Evolutionary conservation across 2,329 filamentous ascomycete genomes (phyloP).

Genomic region (Fusarium dlaminii): DNA sequence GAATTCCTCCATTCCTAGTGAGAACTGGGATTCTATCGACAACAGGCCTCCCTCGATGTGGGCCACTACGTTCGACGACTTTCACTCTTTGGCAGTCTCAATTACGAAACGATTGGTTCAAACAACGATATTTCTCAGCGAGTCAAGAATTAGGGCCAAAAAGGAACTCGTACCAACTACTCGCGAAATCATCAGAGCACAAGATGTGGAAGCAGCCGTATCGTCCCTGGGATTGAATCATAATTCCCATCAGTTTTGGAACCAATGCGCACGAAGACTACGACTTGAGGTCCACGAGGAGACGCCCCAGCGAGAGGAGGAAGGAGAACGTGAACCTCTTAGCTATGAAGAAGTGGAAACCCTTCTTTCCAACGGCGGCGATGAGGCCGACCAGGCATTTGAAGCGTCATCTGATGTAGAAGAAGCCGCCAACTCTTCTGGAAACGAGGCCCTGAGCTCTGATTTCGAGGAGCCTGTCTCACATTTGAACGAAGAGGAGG

Average conservation of each 20-base stretch:
- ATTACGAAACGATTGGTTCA: slow-evolving; percentile 77
- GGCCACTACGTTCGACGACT: slow-evolving; percentile 78
- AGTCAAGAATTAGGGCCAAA: slow-evolving; percentile 70
- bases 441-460: slow-evolving; percentile 22
- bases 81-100: slow-evolving; percentile 73
- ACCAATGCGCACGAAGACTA: slow-evolving; percentile 58
- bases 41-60: slow-evolving; percentile 75
- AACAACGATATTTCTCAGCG: slow-evolving; percentile 74
- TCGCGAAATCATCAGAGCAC: slow-evolving; percentile 48
- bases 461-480: slow-evolving; percentile 21
- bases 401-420: background rate
- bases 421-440: background rate
- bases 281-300: slow-evolving; percentile 58
- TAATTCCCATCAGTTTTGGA: slow-evolving; percentile 57
- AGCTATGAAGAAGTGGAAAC: slow-evolving; percentile 33
- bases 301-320: slow-evolving; percentile 34
- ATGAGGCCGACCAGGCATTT: slow-evolving; percentile 4
- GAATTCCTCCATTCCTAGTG: slow-evolving; percentile 70
- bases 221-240: slow-evolving; percentile 56
- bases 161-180: slow-evolving; percentile 43
- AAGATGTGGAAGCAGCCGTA: slow-evolving; percentile 61
- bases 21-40: slow-evolving; percentile 73
- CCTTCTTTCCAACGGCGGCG: slow-evolving; percentile 8
- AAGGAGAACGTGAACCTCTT: slow-evolving; percentile 32
- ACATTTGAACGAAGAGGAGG: slow-evolving; percentile 41